Percentiles rank a stretch among this genome's conserved stretches.
phyloP scores from a whole-genome alignment of 805 yeast species.

The Pichia eremophila region DNA sequence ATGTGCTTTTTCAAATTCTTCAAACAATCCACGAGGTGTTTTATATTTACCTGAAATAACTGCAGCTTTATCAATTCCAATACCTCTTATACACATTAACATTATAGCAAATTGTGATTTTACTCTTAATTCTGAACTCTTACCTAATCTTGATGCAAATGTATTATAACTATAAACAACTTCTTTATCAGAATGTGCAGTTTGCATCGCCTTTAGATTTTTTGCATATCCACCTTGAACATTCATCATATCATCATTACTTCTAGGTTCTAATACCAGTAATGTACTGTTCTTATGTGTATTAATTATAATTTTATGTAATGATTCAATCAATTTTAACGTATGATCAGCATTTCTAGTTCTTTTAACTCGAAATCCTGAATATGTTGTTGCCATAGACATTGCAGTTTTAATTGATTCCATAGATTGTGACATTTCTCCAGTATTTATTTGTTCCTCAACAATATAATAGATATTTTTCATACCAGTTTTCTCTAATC shows the following conservation, averaged over 20 bases:
- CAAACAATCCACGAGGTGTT: conserved; percentile 57
- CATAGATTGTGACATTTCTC: conserved; percentile 36
- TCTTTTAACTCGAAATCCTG: conserved; percentile 57
- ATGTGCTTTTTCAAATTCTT: conserved; percentile 29
- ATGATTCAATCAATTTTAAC: conserved; percentile 42
- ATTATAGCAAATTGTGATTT: conserved; percentile 66
- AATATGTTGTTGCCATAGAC: conserved; percentile 55
- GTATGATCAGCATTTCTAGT: conserved; percentile 72
- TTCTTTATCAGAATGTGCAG: conserved; percentile 18
- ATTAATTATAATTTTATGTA: conserved; percentile 36
- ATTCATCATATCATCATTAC: conserved; percentile 25
- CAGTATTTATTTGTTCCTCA: conserved; percentile 55
- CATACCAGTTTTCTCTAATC: conserved; percentile 64
- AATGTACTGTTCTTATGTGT: conserved; percentile 31
- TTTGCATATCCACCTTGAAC: conserved; percentile 40
- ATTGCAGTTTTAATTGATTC: conserved; percentile 72
- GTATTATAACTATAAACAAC: conserved; percentile 40
- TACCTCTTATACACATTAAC: conserved; percentile 73
- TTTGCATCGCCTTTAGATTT: conserved; percentile 34
- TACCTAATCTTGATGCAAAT: conserved; percentile 62
- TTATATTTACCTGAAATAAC: conserved; percentile 61
- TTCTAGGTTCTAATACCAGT: conserved; percentile 43
- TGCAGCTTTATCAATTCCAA: conserved; percentile 77
- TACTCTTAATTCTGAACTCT: conserved; percentile 59
- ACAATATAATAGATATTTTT: conserved; percentile 63